Base-by-base conservation (phyloP, 208 protist genomes). In the Trypanosoma congolense region DNA sequence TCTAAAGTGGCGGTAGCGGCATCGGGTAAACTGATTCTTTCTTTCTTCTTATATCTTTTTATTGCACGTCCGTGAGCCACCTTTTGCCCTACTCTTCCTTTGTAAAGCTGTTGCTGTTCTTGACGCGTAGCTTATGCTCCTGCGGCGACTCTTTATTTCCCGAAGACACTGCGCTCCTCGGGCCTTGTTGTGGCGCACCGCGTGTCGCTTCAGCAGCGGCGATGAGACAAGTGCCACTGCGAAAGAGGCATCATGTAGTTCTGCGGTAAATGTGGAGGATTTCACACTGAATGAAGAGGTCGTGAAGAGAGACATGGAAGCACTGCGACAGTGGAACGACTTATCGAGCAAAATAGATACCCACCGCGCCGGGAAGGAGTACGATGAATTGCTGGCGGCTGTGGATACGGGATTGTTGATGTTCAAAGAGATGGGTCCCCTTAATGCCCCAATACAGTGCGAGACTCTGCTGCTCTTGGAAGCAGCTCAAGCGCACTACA, bases 221-320 rank as follows among this genome's bases (percentile, higher is more conserved):
- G 6, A 12, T 38, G 21, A 1, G 19, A 30, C 18, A 4, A 40
- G 35, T 21, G 30, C 28, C 10, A 41, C 8, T 29, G 24, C 53
- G 18, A 36, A 8, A 1, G 16, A 14, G 18, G 18, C 14, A 21
- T 53, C 19, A 44, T 4, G 21, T 24, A 40, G 25, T 4, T 84
- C 79, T 9, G 77, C 88, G 5, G 84, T 95, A 0, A 82, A 95
- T 55, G 71, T 92, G 21, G 84, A 95, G 57, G 71, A 58, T 24
- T 95, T 95, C 61, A 91, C 80, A 2, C 73, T 95, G 16, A 81
- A 88, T 54, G 80, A 92, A 14, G 80, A 90, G 10, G 72, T 95
- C 19, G 85, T 92, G 33, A 48, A 81, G 72, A 65, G 61, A 26
- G 83, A 95, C 55, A 70, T 93, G 59, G 80, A 72, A 18, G 75